These are phyloP conservation scores for Rhodamnia rubescens DNA, from an alignment of 345 rosid genomes.

Conservation along the genomic window DNA sequence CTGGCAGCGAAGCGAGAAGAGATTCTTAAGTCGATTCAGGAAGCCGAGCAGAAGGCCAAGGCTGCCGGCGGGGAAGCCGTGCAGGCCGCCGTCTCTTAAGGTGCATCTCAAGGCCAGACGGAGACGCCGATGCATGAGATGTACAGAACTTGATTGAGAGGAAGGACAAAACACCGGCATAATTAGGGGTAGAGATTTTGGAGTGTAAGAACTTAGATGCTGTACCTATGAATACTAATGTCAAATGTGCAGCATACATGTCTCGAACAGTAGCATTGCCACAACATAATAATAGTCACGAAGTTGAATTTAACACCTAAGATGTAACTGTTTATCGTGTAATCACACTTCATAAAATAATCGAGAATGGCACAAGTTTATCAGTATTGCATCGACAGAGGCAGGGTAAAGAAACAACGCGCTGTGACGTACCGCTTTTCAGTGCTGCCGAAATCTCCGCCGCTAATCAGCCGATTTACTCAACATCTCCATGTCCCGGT, in stretches of 20 bases:
- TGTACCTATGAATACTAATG: background rate
- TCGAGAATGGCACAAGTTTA: background rate
- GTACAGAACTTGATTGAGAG: background rate
- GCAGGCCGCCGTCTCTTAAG: background rate
- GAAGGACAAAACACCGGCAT: background rate
- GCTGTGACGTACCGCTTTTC: background rate
- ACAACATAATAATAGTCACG: background rate
- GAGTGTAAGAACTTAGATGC: background rate
- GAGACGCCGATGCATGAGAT: background rate
- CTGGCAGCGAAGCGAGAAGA: slow-evolving; percentile 45
- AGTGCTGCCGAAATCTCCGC: background rate
- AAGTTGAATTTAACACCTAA: background rate
- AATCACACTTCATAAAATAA: background rate
- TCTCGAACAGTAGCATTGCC: background rate
- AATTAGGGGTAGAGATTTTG: background rate
- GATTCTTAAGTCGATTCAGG: slow-evolving; percentile 29
- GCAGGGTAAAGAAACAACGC: background rate
- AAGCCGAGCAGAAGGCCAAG: slow-evolving; percentile 20
- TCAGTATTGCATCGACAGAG: background rate
- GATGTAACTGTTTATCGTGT: background rate
- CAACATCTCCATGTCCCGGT: background rate
- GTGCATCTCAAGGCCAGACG: background rate
- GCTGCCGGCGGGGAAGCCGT: background rate
- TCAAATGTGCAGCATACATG: background rate
- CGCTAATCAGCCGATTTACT: background rate